Conservation (phyloP, 495 filamentous ascomycete genomes). For the Neurospora sp. region DNA sequence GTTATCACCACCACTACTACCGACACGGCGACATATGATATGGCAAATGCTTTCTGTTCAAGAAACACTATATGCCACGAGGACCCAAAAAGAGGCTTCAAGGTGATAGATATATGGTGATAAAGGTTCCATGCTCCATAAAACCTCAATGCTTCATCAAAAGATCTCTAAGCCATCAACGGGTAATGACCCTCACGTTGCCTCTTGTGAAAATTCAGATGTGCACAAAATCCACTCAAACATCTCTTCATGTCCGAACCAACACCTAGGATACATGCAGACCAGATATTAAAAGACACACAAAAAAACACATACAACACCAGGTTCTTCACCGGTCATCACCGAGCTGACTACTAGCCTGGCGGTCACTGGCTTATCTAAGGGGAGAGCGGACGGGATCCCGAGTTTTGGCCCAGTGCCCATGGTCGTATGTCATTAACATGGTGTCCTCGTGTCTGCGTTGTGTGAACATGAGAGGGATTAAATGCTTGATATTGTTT, state of each 20-base stretch:
- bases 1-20: neutral
- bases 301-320: neutral
- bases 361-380: slow-evolving; percentile 22
- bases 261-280: neutral
- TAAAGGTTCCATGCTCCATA: neutral
- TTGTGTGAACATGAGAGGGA: neutral
- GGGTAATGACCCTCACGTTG: too few relatives aligned
- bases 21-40: neutral
- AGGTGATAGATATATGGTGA: neutral
- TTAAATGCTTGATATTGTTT: neutral
- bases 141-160: neutral
- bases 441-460: neutral
- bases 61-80: neutral
- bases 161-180: neutral
- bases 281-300: neutral
- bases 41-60: neutral
- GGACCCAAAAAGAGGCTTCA: neutral
- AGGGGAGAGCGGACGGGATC: slow-evolving; percentile 43
- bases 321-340: neutral
- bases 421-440: neutral
- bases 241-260: neutral
- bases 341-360: neutral
- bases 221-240: too few relatives aligned
- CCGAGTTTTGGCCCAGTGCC: slow-evolving; percentile 21
- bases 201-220: too few relatives aligned